Evolutionary conservation across 2,329 filamentous ascomycete species (phyloP).

Genomic region (Sordariomycetes sp.): DNA sequence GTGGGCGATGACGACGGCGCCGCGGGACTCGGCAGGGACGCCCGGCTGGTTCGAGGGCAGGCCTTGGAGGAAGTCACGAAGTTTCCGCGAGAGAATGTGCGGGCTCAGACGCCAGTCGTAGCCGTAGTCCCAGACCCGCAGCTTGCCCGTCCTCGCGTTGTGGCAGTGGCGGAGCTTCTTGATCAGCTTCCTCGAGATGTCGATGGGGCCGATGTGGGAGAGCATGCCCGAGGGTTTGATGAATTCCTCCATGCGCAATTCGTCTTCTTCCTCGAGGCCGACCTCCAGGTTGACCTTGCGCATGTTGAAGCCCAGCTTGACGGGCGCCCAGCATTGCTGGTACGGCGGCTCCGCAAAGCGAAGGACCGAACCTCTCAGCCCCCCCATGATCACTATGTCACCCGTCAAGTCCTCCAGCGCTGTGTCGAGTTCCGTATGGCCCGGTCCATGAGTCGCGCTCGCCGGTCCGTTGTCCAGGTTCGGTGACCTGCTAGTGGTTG

Average conservation of each 20-base stretch:
- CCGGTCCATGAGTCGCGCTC: constrained; percentile 8
- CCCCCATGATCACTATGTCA: constrained; percentile 81
- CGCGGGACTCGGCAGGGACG: constrained; percentile 44
- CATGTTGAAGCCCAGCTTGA: constrained; percentile 86
- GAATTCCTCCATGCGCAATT: constrained; percentile 72
- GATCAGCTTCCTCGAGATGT: constrained; percentile 76
- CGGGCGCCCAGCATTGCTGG: constrained; percentile 86
- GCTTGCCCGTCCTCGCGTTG: constrained; percentile 59
- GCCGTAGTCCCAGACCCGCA: constrained; percentile 82
- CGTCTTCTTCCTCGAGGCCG: constrained; percentile 71
- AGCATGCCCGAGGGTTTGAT: constrained; percentile 83
- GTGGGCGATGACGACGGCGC: constrained; percentile 77
- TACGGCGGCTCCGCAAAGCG: constrained; percentile 73
- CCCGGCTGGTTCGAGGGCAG: constrained; percentile 64
- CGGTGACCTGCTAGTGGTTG: neutral
- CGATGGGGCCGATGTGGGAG: constrained; percentile 84
- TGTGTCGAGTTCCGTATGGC: constrained; percentile 34
- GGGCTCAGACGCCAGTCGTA: constrained; percentile 94
- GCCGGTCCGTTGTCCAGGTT: neutral
- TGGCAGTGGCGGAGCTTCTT: constrained; percentile 67
- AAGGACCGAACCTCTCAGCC: constrained; percentile 84
- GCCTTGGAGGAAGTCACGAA: constrained; percentile 64
- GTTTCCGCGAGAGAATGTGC: constrained; percentile 57
- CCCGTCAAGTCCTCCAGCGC: constrained; percentile 63
- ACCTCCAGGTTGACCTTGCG: constrained; percentile 88